Percentiles rank a stretch among this genome's conserved stretches.
These are phyloP conservation scores for Tetrapyrgos nigripes DNA, from an alignment of 1,284 basidiomycete genomes.

Conservation along the genomic window DNA sequence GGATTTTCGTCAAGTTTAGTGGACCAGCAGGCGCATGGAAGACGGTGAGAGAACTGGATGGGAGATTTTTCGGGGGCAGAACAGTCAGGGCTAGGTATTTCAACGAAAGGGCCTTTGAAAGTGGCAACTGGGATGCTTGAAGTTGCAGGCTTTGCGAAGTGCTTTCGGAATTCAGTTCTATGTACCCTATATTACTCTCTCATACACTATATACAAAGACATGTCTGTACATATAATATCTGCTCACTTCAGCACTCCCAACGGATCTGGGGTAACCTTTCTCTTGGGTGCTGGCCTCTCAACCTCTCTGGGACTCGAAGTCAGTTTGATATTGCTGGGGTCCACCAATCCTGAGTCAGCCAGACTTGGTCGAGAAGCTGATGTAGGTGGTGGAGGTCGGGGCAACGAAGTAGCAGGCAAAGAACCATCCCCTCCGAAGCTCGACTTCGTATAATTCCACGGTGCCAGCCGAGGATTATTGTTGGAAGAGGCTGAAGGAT, in stretches of 20 bases:
- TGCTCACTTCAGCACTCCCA: slow-evolving; percentile 55
- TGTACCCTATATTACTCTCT: too few relatives aligned
- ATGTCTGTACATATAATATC: slow-evolving; percentile 10
- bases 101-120: slow-evolving; percentile 52
- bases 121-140: not conserved
- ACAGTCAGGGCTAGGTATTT: slow-evolving; percentile 87
- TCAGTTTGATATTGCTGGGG: slow-evolving; percentile 3
- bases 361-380: slow-evolving; percentile 40
- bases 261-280: slow-evolving; percentile 54
- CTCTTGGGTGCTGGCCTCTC: slow-evolving; percentile 33
- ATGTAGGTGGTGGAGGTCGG: slow-evolving; percentile 52
- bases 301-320: slow-evolving; percentile 24
- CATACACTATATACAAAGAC: slow-evolving; percentile 9
- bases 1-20: slow-evolving; percentile 86
- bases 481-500: slow-evolving; percentile 3
- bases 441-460: slow-evolving; percentile 61
- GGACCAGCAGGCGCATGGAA: slow-evolving; percentile 95
- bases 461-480: slow-evolving; percentile 42
- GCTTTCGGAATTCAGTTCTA: not conserved
- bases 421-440: slow-evolving; percentile 44
- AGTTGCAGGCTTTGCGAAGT: not conserved
- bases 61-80: slow-evolving; percentile 88
- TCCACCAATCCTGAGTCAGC: not conserved
- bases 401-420: slow-evolving; percentile 44
- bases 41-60: slow-evolving; percentile 89